Evolutionary conservation across 2,329 filamentous ascomycete species (phyloP).

Genomic region (Didymella exigua): DNA sequence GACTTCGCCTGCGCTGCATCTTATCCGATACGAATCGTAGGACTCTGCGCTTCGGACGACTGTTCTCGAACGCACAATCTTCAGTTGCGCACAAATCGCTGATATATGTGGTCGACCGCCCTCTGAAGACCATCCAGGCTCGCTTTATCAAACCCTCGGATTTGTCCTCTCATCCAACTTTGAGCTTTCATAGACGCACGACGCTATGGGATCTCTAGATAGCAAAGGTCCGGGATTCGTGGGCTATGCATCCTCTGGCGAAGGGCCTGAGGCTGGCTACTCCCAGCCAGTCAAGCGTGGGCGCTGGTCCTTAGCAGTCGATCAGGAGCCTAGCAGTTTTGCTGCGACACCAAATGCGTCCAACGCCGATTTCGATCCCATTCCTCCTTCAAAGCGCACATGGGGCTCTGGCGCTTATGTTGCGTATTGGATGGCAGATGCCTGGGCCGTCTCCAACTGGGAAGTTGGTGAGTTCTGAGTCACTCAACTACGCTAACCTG

Average conservation of each 20-base stretch:
- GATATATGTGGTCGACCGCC: background rate
- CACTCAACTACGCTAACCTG: background rate
- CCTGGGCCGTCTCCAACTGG: conserved; percentile 50
- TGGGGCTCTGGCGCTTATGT: conserved; percentile 44
- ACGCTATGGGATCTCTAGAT: conserved; percentile 13
- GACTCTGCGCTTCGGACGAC: background rate
- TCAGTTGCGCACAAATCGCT: background rate
- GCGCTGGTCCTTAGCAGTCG: conserved; percentile 39
- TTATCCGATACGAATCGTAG: background rate
- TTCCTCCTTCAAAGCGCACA: conserved; percentile 47
- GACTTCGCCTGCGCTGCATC: background rate
- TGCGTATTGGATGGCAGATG: conserved; percentile 50
- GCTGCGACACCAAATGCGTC: conserved; percentile 41
- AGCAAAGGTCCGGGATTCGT: conserved; percentile 10
- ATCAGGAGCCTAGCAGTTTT: conserved; percentile 45
- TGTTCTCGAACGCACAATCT: background rate
- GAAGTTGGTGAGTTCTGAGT: conserved; percentile 37
- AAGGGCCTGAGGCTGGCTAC: conserved; percentile 29
- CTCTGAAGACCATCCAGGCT: background rate
- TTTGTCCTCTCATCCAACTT: background rate
- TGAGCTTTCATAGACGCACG: background rate
- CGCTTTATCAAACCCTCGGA: background rate
- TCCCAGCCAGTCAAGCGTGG: conserved; percentile 23
- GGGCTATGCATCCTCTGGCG: conserved; percentile 24
- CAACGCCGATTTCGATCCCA: conserved; percentile 49